phyloP scores from a whole-genome alignment of 768 basidiomycete species.

The Trametes coccinea region DNA sequence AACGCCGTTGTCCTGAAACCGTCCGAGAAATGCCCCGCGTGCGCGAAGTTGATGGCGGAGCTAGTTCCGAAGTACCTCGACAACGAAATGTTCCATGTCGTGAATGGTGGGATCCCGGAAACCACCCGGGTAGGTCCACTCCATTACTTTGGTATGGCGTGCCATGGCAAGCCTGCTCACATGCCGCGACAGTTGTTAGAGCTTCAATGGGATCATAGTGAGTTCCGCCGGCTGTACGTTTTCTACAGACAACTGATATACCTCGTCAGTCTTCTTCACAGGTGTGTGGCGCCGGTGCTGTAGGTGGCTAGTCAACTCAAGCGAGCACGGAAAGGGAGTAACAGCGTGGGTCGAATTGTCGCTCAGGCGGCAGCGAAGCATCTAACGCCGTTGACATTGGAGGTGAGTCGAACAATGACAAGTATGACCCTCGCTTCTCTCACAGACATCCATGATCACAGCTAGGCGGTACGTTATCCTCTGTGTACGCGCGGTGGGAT shows the following conservation, averaged over 20 bases:
- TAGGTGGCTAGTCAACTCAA: not conserved
- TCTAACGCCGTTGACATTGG: conserved; percentile 70
- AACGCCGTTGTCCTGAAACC: conserved; percentile 73
- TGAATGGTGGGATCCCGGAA: conserved; percentile 68
- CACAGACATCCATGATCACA: not conserved
- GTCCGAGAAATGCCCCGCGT: conserved; percentile 64
- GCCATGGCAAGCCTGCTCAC: not conserved
- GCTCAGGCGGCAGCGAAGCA: conserved; percentile 74
- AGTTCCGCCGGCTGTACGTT: conserved; percentile 23
- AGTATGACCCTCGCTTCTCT: not conserved
- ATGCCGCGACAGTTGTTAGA: conserved; percentile 56
- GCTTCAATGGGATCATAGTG: conserved; percentile 66
- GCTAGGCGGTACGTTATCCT: not conserved
- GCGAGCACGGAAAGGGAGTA: conserved; percentile 17
- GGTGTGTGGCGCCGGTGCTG: not conserved
- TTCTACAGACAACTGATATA: not conserved
- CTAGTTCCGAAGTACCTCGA: conserved; percentile 79
- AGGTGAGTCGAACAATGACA: conserved; percentile 35
- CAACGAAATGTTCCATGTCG: conserved; percentile 55
- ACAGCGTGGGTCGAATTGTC: conserved; percentile 64
- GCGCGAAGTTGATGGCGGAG: conserved; percentile 59
- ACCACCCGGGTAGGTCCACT: conserved; percentile 48
- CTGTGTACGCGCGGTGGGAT: too few species aligned
- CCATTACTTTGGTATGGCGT: too few species aligned
- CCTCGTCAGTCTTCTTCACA: not conserved